Conservation (phyloP, 352 stramenopile genomes). For the Phytophthora litchii region DNA sequence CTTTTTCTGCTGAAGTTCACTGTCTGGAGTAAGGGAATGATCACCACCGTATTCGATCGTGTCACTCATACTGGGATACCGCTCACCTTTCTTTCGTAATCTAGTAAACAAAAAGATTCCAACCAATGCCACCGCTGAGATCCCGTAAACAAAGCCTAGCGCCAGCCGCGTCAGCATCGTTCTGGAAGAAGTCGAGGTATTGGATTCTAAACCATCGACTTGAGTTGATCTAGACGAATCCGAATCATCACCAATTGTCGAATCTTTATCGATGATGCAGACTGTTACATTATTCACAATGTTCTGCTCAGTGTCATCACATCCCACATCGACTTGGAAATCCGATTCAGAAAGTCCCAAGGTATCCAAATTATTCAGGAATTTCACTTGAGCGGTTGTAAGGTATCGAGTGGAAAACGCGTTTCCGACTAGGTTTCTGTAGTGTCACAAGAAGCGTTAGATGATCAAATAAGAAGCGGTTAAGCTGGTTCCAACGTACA, state of each 20-base stretch:
- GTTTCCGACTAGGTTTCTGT: slow-evolving; percentile 37
- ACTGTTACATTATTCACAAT: slow-evolving; percentile 18
- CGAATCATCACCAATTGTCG: slow-evolving; percentile 2
- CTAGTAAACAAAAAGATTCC: slow-evolving; percentile 3
- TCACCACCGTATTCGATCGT: not conserved
- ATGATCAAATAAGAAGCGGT: not conserved
- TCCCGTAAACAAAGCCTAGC: slow-evolving; percentile 6
- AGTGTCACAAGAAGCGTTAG: not conserved
- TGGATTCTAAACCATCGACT: slow-evolving; percentile 8
- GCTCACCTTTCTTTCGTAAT: not conserved
- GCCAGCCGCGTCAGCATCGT: slow-evolving; percentile 1
- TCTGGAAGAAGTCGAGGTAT: not conserved
- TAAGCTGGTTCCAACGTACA: slow-evolving; percentile 28
- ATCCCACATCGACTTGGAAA: slow-evolving; percentile 22
- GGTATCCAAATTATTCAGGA: slow-evolving; percentile 33
- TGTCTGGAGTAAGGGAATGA: not conserved
- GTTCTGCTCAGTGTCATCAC: slow-evolving; percentile 26
- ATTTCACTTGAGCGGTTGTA: slow-evolving; percentile 33
- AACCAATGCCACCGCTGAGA: slow-evolving; percentile 1
- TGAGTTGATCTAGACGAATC: slow-evolving; percentile 4
- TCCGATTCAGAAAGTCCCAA: slow-evolving; percentile 28
- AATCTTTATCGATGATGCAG: slow-evolving; percentile 12
- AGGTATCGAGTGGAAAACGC: slow-evolving; percentile 34
- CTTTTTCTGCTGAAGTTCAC: not conserved
- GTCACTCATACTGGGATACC: not conserved